phyloP scores from a whole-genome alignment of 345 rosid genomes.

The Streptanthus diversifolius region DNA sequence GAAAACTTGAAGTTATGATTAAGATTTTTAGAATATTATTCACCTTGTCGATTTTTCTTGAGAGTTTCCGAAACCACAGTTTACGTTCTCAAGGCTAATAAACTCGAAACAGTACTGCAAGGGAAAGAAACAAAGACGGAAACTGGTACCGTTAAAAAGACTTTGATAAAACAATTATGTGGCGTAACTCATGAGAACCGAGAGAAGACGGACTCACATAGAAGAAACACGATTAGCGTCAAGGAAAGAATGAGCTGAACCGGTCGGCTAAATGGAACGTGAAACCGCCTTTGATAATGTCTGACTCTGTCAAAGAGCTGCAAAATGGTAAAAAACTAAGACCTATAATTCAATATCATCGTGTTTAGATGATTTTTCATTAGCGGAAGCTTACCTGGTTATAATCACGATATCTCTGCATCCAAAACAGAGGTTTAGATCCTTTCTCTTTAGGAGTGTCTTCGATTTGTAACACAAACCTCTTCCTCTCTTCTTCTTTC shows the following conservation, averaged over 20 bases:
- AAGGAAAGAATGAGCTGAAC: slow-evolving; percentile 60
- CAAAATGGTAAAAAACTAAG: slow-evolving; percentile 26
- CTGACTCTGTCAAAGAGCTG: slow-evolving; percentile 46
- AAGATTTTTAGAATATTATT: background rate
- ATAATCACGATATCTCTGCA: slow-evolving; percentile 52
- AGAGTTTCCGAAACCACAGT: background rate
- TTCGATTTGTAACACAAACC: slow-evolving; percentile 35
- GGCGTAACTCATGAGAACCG: background rate
- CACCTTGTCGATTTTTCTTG: slow-evolving; percentile 16
- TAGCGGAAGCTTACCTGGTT: slow-evolving; percentile 43
- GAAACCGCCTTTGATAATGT: slow-evolving; percentile 47
- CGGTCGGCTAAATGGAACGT: slow-evolving; percentile 47
- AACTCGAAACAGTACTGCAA: slow-evolving; percentile 56
- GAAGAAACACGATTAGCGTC: slow-evolving; percentile 57
- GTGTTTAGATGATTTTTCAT: background rate
- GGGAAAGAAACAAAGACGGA: background rate
- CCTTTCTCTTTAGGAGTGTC: slow-evolving; percentile 73
- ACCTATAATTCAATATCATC: background rate
- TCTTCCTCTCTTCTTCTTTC: slow-evolving; percentile 35
- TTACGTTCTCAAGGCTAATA: slow-evolving; percentile 47
- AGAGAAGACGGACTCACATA: slow-evolving; percentile 48
- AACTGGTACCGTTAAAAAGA: background rate
- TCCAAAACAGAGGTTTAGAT: slow-evolving; percentile 48
- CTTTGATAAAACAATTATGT: slow-evolving; percentile 11
- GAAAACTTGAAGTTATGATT: background rate